A percentile compares a stretch with the other conserved stretches of the same genome.
These are phyloP conservation scores for Drechslerella coelobrocha DNA, from an alignment of 2,329 filamentous ascomycete genomes.

Conservation along the genomic window DNA sequence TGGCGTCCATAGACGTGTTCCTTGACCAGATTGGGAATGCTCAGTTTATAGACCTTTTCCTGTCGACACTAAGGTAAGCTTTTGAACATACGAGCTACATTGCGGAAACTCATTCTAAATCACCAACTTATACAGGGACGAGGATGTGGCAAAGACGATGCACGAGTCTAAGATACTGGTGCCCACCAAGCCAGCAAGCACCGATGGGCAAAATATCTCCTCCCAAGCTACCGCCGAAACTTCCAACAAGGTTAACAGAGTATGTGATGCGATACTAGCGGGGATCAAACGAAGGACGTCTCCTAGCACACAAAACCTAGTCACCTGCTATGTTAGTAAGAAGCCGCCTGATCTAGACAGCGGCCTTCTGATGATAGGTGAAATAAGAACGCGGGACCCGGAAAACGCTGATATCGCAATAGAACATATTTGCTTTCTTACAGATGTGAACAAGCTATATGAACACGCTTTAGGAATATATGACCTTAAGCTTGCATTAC, in stretches of 20 bases:
- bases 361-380: slow-evolving; percentile 78
- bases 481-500: slow-evolving; percentile 83
- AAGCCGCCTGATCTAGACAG: slow-evolving; percentile 86
- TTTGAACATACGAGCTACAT: slow-evolving; percentile 18
- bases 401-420: slow-evolving; percentile 84
- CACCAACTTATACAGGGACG: slow-evolving; percentile 66
- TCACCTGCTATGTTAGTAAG: slow-evolving; percentile 95
- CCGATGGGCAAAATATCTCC: slow-evolving; percentile 43
- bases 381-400: slow-evolving; percentile 70
- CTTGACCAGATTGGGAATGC: slow-evolving; percentile 82
- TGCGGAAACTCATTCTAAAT: slow-evolving; percentile 65
- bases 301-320: slow-evolving; percentile 82
- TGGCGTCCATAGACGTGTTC: slow-evolving; percentile 76
- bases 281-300: slow-evolving; percentile 67
- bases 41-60: slow-evolving; percentile 85
- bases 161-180: slow-evolving; percentile 81
- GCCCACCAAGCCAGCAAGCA: slow-evolving; percentile 23
- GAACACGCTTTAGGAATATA: slow-evolving; percentile 90
- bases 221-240: slow-evolving; percentile 24
- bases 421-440: slow-evolving; percentile 96
- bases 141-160: slow-evolving; percentile 91
- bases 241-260: slow-evolving; percentile 76
- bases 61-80: slow-evolving; percentile 65
- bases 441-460: slow-evolving; percentile 89
- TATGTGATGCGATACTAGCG: slow-evolving; percentile 83